Evolutionary conservation across 2,329 filamentous ascomycete species (phyloP).

Genomic region (Alternaria novae-zelandiae): DNA sequence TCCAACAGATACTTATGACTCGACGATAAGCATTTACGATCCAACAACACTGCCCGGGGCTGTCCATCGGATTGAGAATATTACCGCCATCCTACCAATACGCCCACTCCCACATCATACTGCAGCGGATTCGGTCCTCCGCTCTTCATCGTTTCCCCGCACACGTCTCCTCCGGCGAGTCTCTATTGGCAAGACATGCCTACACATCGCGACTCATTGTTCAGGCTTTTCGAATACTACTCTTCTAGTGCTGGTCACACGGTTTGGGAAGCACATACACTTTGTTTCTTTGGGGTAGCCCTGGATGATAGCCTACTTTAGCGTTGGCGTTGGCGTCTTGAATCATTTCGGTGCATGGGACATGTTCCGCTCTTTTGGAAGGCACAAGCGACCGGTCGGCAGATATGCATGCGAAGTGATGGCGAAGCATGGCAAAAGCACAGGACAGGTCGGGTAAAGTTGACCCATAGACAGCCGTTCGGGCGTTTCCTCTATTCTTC

Average conservation of each 20-base stretch:
- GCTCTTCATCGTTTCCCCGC: neutral
- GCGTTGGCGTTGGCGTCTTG: conserved; percentile 22
- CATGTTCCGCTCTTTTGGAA: neutral
- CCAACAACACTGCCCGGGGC: neutral
- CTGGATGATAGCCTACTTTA: conserved; percentile 16
- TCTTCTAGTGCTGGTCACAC: conserved; percentile 23
- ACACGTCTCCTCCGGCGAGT: neutral
- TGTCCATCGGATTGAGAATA: neutral
- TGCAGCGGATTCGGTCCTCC: neutral
- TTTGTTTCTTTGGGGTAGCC: conserved; percentile 5
- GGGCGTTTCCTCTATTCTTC: neutral
- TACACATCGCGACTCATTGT: neutral
- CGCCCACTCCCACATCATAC: neutral
- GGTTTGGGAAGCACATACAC: conserved; percentile 8
- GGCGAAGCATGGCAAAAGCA: neutral
- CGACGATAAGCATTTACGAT: conserved; percentile 27
- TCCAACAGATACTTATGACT: conserved; percentile 50
- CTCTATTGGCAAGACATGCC: neutral
- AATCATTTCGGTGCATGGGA: neutral
- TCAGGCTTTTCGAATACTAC: neutral
- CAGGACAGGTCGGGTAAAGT: neutral
- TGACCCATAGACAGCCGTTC: neutral
- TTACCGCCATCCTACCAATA: neutral
- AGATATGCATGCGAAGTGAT: neutral
- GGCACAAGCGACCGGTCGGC: neutral